phyloP scores from a whole-genome alignment of 495 filamentous ascomycete genomes.

The Chaetomidium leptoderma region DNA sequence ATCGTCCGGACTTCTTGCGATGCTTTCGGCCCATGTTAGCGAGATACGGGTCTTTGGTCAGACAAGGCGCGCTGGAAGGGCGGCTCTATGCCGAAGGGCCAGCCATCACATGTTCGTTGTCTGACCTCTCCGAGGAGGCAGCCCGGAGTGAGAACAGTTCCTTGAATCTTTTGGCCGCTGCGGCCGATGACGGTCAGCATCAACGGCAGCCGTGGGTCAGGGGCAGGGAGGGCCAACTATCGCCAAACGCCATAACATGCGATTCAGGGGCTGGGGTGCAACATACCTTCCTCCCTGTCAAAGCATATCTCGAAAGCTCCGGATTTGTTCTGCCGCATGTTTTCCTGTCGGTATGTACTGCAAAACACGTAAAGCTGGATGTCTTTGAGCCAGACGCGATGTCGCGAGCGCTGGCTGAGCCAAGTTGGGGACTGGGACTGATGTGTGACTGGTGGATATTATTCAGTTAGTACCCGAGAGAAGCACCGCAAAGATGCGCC shows the following conservation, averaged over 20 bases:
- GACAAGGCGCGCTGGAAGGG: neutral
- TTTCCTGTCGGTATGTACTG: constrained; percentile 51
- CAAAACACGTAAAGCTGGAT: constrained; percentile 61
- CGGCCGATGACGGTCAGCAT: neutral
- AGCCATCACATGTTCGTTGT: constrained; percentile 21
- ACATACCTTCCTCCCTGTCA: constrained; percentile 38
- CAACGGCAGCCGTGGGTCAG: neutral
- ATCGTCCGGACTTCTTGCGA: no score
- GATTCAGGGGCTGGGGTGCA: no score
- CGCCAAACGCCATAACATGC: no score
- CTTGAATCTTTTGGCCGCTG: constrained; percentile 38
- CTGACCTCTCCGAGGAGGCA: constrained; percentile 27
- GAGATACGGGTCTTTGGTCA: no score
- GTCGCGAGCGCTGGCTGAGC: constrained; percentile 49
- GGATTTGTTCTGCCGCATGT: constrained; percentile 42
- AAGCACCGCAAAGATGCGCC: neutral
- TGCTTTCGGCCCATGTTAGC: no score
- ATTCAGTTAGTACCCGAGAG: neutral
- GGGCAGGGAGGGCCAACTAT: neutral
- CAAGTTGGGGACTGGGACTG: constrained; percentile 54
- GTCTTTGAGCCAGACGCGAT: constrained; percentile 57
- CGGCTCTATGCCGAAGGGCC: constrained; percentile 7
- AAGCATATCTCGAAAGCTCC: constrained; percentile 47
- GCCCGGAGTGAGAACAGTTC: constrained; percentile 35
- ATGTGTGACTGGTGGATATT: constrained; percentile 49